A percentile compares a stretch with the other conserved stretches of the same genome.
Evolutionary conservation across 179 eudicot species (phyloP).

Genomic region (Spergularia azorica): DNA sequence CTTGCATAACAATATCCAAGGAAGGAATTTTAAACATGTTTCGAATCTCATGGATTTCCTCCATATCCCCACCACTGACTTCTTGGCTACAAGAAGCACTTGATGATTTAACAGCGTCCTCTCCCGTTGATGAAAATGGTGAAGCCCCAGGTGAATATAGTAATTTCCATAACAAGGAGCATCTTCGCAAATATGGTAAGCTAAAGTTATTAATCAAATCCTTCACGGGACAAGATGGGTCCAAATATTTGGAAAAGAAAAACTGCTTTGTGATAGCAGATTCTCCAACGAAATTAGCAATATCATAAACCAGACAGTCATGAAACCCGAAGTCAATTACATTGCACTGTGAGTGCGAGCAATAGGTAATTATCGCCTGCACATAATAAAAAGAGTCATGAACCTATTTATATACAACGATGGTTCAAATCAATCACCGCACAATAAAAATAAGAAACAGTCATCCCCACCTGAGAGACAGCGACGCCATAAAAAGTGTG

Average conservation of each 20-base stretch:
- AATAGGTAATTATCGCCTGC: slow-evolving; percentile 71
- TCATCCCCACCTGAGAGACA: slow-evolving; percentile 57
- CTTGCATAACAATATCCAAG: slow-evolving; percentile 56
- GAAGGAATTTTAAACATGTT: slow-evolving; percentile 75
- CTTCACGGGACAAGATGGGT: slow-evolving; percentile 47
- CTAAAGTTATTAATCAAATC: slow-evolving; percentile 53
- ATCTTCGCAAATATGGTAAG: slow-evolving; percentile 88
- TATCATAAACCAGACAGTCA: slow-evolving; percentile 60
- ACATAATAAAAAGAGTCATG: slow-evolving; percentile 8
- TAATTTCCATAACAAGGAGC: slow-evolving; percentile 80
- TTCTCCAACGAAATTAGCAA: slow-evolving; percentile 49
- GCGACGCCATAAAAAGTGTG: slow-evolving; percentile 77
- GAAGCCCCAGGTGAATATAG: slow-evolving; percentile 48
- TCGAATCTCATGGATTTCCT: slow-evolving; percentile 60
- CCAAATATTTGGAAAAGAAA: slow-evolving; percentile 60
- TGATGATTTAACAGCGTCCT: slow-evolving; percentile 38
- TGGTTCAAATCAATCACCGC: neutral
- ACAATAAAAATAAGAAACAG: neutral
- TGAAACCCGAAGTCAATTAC: slow-evolving; percentile 36
- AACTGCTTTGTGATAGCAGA: slow-evolving; percentile 37
- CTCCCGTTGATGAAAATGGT: slow-evolving; percentile 51
- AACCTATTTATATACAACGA: neutral
- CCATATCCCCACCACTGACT: slow-evolving; percentile 43
- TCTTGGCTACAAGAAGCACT: slow-evolving; percentile 36
- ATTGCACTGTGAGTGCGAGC: slow-evolving; percentile 36